Evolutionary conservation across 2,329 filamentous ascomycete species (phyloP).

Genomic region (Aspergillus fischeri): DNA sequence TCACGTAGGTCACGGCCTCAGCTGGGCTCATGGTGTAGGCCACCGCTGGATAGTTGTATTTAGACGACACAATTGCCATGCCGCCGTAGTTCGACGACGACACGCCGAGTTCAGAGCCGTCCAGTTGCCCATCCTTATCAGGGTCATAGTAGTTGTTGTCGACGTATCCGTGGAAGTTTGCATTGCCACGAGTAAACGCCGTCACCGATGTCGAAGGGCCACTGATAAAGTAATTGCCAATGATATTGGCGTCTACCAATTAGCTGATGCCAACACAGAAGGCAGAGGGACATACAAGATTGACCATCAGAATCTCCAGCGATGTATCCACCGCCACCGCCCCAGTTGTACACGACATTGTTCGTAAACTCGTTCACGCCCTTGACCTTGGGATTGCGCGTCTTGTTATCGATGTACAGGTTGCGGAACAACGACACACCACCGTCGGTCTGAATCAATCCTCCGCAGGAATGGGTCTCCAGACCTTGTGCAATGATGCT

Average conservation of each 20-base stretch:
- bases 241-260: slow-evolving; percentile 44
- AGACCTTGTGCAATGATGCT: slow-evolving; percentile 53
- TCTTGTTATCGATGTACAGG: slow-evolving; percentile 56
- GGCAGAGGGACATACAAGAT: slow-evolving; percentile 25
- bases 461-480: slow-evolving; percentile 51
- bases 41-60: slow-evolving; percentile 12
- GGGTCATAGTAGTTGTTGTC: slow-evolving; percentile 52
- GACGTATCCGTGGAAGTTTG: slow-evolving; percentile 52
- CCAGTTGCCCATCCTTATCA: slow-evolving; percentile 47
- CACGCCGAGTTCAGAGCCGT: slow-evolving; percentile 32
- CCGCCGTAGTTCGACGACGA: slow-evolving; percentile 10
- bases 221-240: slow-evolving; percentile 56
- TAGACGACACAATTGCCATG: slow-evolving; percentile 10
- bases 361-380: slow-evolving; percentile 53
- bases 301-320: slow-evolving; percentile 47
- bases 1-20: slow-evolving; percentile 10
- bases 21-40: slow-evolving; percentile 4
- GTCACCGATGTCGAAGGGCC: slow-evolving; percentile 49
- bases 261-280: background rate
- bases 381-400: slow-evolving; percentile 55
- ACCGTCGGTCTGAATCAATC: slow-evolving; percentile 35
- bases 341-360: slow-evolving; percentile 53
- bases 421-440: slow-evolving; percentile 48
- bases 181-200: slow-evolving; percentile 54
- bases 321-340: slow-evolving; percentile 51